Evolutionary conservation across 257 asterid genomes (phyloP), one percentile per base, ranked within the genome.

Genomic region (Echites panduratus): DNA sequence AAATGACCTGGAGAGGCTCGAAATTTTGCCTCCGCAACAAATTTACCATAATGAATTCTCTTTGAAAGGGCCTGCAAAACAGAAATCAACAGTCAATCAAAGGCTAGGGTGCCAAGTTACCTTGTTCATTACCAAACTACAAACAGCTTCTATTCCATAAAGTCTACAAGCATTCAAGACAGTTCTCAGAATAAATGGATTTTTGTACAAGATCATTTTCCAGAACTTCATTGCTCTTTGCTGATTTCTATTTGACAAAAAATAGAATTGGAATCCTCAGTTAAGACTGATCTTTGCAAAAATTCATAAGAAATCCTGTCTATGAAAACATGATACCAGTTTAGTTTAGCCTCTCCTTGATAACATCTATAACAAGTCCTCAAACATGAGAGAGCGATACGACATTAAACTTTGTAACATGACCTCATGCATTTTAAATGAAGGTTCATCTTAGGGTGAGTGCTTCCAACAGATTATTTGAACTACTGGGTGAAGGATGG

Each of bases 11-110:
- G 97, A 26, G 95, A 86, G 32, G 79, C 90, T 26, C 83, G 84
- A 61, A 84, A 95, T 78, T 92, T 95, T 9, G 98, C 98, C 81
- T 95, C 99, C 20, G 99, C 98, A 20, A 95, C 99, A 76, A 95
- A 95, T 85, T 92, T 95, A 44, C 98, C 98, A 1, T 92, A 95
- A 83, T 95, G 99, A 70, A 90, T 90, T 83, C 99, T 87, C 87
- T 94, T 94, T 13, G 99, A 91, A 73, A 94, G 78, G 47, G 78
- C 84, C 98, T 94, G 83, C 78, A 73, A 62, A 58, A 40, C 27
- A 48, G 19, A 62, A 64, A 63, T 35, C 66, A 68, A 77, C 56
- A 47, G 47, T 71, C 69, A 26, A 45, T 50, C 5, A 8, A 43
- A 73, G 45, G 45, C 49, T 41, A 11, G 16, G 35, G 13, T n/a